A percentile compares a stretch with the other conserved stretches of the same genome.
Evolutionary conservation across 768 basidiomycete species (phyloP).

Genomic region (Tylopilus sp.): DNA sequence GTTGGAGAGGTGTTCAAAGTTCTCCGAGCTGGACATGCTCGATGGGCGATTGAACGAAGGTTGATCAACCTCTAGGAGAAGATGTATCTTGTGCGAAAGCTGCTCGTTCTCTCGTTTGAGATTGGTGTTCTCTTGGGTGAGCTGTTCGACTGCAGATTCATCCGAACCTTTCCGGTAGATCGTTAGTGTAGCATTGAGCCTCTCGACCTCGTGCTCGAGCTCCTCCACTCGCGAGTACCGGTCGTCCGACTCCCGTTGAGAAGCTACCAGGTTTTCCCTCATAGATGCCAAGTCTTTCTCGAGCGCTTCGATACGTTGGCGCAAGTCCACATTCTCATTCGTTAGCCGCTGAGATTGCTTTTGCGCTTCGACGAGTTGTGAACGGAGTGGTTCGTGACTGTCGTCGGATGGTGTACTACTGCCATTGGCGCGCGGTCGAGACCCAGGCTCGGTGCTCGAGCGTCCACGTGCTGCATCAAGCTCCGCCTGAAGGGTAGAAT

Average conservation of each 20-base stretch:
- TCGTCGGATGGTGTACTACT: slow-evolving; percentile 81
- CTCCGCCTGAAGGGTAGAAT: slow-evolving; percentile 79
- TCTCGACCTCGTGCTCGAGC: slow-evolving; percentile 76
- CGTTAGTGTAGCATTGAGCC: slow-evolving; percentile 66
- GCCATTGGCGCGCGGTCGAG: slow-evolving; percentile 61
- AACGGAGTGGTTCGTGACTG: slow-evolving; percentile 56
- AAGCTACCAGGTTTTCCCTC: slow-evolving; percentile 63
- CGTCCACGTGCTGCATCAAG: slow-evolving; percentile 68
- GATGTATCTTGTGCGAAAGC: slow-evolving; percentile 86
- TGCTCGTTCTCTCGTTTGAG: slow-evolving; percentile 86
- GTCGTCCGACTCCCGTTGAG: slow-evolving; percentile 79
- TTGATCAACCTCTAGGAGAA: slow-evolving; percentile 84
- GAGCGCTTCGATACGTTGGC: slow-evolving; percentile 64
- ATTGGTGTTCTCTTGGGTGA: slow-evolving; percentile 75
- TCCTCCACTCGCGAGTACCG: slow-evolving; percentile 74
- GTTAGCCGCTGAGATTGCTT: slow-evolving; percentile 69
- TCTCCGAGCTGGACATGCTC: slow-evolving; percentile 82
- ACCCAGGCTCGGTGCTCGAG: slow-evolving; percentile 49
- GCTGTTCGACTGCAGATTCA: slow-evolving; percentile 75
- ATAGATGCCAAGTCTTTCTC: slow-evolving; percentile 73
- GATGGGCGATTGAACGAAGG: slow-evolving; percentile 64
- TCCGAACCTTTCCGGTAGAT: slow-evolving; percentile 75
- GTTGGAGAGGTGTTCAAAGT: slow-evolving; percentile 76
- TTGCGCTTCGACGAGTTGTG: slow-evolving; percentile 74
- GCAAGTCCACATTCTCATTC: slow-evolving; percentile 74